Evolutionary conservation across 768 basidiomycete species (phyloP), one percentile per base, ranked within the genome.

Genomic region (Tylopilus sp.): DNA sequence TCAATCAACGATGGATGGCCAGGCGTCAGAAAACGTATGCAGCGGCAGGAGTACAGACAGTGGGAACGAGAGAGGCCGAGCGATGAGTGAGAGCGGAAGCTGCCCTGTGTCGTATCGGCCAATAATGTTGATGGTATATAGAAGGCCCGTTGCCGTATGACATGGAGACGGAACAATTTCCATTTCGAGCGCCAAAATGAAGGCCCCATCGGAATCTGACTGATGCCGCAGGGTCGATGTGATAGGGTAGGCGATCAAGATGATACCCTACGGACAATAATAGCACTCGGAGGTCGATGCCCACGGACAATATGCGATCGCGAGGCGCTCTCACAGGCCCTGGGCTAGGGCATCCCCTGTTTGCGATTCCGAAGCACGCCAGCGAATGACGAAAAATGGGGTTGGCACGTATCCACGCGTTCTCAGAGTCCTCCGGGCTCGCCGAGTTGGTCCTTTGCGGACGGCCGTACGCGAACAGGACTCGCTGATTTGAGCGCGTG

Each of bases 231-330:
- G 68, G 68, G 69, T 70, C 69, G 68, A 41, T 57, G 60, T 70
- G 69, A 70, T 70, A 71, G 68, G 70, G 70, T 70, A 66, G 62
- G 58, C 58, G 68, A 70, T 70, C 68, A 66, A 68, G 60, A 60
- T 70, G 64, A 62, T 66, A 60, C 58, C 67, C 60, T 56, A 53
- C 37, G 8, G 26, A 30, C 57, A 62, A 54, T 56, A 52, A 59
- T 58, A 62, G 60, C 51, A 59, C 45, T 45, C 57, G 46, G 48
- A n/a, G 1, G 28, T n/a, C 38, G 24, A 13, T 53, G 26, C 55
- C 48, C 57, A 55, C 51, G 51, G 50, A 53, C 53, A 51, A 54
- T 52, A 48, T 38, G 25, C 51, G 62, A 63, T 65, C 62, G 57
- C 58, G 59, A 60, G 53, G 31, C 29, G 29, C n/a, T 46, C 47